Evolutionary conservation across 495 filamentous ascomycete genomes (phyloP).

Genomic region (Neurospora sp.): DNA sequence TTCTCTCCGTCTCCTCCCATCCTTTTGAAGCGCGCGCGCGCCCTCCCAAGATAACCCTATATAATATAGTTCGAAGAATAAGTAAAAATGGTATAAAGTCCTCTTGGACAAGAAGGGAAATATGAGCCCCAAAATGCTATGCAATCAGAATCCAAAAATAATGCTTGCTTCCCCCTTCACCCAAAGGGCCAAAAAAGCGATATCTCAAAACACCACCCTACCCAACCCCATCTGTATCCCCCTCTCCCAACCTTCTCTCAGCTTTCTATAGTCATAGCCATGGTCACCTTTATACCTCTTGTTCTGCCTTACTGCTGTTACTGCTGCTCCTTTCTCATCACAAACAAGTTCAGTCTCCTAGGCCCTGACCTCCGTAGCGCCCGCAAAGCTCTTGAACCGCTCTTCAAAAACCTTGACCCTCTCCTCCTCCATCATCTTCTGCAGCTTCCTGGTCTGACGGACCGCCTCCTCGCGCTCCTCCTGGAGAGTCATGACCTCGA

Average conservation of each 20-base stretch:
- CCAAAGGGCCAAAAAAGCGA: not conserved
- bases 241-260: not conserved
- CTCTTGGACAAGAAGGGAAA: not conserved
- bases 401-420: slow-evolving; percentile 34
- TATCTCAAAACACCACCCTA: not conserved
- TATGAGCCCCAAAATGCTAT: not conserved
- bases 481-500: slow-evolving; percentile 86
- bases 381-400: slow-evolving; percentile 24
- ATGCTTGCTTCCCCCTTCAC: not conserved
- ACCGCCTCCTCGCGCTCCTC: slow-evolving; percentile 85
- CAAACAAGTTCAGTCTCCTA: not conserved
- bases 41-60: not conserved
- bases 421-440: slow-evolving; percentile 42
- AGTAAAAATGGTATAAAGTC: not conserved
- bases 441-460: slow-evolving; percentile 67
- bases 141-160: not conserved
- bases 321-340: not conserved
- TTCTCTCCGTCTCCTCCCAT: not conserved
- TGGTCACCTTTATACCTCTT: not conserved
- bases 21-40: not conserved
- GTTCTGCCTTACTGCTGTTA: not conserved
- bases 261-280: not conserved
- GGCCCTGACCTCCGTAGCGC: slow-evolving; percentile 14
- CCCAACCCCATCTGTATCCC: not conserved
- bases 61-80: not conserved